Evolutionary conservation across 306 rosid genomes (phyloP).

Genomic region (Acacia confusa): DNA sequence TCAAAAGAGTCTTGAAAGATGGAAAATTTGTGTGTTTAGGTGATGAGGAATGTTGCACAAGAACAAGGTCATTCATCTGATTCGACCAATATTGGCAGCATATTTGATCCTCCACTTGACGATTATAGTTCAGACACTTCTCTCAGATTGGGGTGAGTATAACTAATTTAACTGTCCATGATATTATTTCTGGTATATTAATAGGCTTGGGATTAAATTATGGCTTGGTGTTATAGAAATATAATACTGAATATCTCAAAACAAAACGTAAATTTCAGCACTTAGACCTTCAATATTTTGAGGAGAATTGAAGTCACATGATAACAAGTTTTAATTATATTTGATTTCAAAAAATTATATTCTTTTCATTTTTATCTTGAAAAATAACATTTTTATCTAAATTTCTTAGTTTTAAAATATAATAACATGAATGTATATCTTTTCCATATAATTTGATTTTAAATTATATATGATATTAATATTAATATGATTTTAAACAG

Average conservation of each 20-base stretch:
- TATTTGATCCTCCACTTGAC: slow-evolving; percentile 8
- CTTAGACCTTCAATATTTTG: background rate
- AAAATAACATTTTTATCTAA: too few species aligned
- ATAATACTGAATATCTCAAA: background rate
- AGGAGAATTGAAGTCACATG: background rate
- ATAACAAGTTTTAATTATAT: background rate
- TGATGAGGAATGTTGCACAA: background rate
- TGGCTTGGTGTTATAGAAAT: background rate
- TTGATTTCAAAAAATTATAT: too few species aligned
- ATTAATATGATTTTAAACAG: too few species aligned
- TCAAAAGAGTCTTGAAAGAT: background rate
- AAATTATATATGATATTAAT: too few species aligned
- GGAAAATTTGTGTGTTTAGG: background rate
- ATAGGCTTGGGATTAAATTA: background rate
- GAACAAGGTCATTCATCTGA: slow-evolving; percentile 15
- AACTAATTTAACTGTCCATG: background rate
- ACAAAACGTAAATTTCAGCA: background rate
- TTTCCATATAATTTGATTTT: too few species aligned
- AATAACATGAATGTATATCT: too few species aligned
- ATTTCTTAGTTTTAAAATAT: too few species aligned
- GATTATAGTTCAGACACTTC: slow-evolving; percentile 4
- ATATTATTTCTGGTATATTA: background rate
- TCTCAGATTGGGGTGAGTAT: slow-evolving; percentile 10
- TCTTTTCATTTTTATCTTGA: too few species aligned
- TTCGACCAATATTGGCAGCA: background rate